Conservation (phyloP, 169 alveolate species). For the Plasmodium blacklocki region DNA sequence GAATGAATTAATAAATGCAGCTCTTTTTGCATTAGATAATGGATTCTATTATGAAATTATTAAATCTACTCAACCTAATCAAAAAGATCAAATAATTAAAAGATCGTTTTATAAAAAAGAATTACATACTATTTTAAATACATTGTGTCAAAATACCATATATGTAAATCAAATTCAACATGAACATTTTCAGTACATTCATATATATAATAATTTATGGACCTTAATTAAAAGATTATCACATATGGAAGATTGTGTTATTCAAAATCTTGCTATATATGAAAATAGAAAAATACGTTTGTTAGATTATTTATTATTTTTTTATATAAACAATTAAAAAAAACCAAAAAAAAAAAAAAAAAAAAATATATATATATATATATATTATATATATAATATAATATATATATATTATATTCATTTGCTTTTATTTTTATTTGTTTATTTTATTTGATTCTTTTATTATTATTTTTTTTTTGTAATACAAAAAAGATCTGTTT, state of each 20-base stretch:
- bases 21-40: conserved; percentile 38
- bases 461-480: too few relatives aligned
- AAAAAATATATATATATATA: not conserved
- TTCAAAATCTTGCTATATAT: conserved; percentile 4
- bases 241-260: conserved; percentile 31
- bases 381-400: not conserved
- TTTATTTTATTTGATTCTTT: too few relatives aligned
- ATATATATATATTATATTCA: not conserved
- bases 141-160: conserved; percentile 33
- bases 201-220: conserved; percentile 42
- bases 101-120: conserved; percentile 24
- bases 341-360: not conserved
- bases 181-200: not conserved
- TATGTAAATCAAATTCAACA: conserved; percentile 7
- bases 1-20: conserved; percentile 6
- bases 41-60: conserved; percentile 45
- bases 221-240: conserved; percentile 14
- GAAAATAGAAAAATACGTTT: conserved; percentile 1
- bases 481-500: too few relatives aligned
- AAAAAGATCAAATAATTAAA: conserved; percentile 14
- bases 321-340: conserved; percentile 25
- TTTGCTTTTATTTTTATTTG: too few relatives aligned
- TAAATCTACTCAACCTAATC: not conserved
- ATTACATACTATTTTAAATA: not conserved
- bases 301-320: conserved; percentile 38